phyloP scores from a whole-genome alignment of 2,329 filamentous ascomycete genomes.

The Paracorniculantispora psalliotae region DNA sequence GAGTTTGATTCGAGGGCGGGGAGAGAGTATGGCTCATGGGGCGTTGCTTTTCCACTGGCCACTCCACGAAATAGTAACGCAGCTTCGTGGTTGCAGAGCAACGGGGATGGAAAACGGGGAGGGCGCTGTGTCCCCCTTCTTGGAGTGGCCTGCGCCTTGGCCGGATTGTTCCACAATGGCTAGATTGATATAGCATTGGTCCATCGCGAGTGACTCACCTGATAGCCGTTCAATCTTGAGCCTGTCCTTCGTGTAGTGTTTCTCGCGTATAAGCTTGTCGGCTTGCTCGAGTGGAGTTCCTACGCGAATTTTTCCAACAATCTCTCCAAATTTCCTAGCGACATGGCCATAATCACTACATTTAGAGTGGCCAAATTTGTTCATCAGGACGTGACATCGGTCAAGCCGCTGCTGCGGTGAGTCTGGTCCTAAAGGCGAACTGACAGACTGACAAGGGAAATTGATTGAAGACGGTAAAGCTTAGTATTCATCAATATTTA shows the following conservation, averaged over 20 bases:
- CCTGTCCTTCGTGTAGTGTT: slow-evolving; percentile 20
- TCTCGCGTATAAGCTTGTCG: slow-evolving; percentile 20
- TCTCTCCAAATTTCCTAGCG: too few relatives aligned
- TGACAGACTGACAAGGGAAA: too few relatives aligned
- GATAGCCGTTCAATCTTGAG: slow-evolving; percentile 32
- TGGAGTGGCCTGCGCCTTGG: background rate
- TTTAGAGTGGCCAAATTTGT: too few relatives aligned
- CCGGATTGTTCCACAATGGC: slow-evolving; percentile 26
- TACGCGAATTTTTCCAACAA: too few relatives aligned
- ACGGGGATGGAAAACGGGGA: background rate
- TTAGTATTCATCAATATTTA: too few relatives aligned
- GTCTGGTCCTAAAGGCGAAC: too few relatives aligned
- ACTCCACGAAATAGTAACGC: background rate
- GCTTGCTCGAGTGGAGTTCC: slow-evolving; percentile 10
- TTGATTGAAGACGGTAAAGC: too few relatives aligned
- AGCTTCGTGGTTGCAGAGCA: too few relatives aligned
- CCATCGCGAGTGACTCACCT: slow-evolving; percentile 27
- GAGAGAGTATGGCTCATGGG: background rate
- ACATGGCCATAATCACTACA: too few relatives aligned
- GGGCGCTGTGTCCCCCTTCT: background rate
- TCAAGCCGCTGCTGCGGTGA: too few relatives aligned
- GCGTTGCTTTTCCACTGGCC: background rate
- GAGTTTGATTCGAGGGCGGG: background rate
- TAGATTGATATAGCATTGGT: slow-evolving; percentile 37
- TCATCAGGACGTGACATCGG: too few relatives aligned